Base-by-base conservation (phyloP, 2,329 filamentous ascomycete species). In the Alternaria arborescens region DNA sequence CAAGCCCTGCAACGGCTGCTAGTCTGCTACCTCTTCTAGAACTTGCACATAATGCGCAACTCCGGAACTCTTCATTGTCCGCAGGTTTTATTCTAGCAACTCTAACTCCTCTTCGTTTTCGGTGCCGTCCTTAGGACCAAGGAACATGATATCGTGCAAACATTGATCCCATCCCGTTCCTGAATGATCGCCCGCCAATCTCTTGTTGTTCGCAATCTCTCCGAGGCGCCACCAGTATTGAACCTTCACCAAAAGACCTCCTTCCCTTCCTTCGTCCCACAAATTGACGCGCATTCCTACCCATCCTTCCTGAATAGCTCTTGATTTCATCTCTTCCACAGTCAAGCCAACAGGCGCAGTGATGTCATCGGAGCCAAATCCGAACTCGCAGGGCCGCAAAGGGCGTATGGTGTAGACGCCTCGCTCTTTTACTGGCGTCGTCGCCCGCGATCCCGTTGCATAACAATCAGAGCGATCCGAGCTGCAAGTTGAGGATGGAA, bases 211-310 rank as follows among this genome's bases (percentile, higher is more conserved):
- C 14, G 48, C 5, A 20, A 60, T 26, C 16, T 44, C 22, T 54
- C 66, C 55, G 6, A 46, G 40, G 34, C 63, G 63, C 62, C 63
- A 68, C 60, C 60, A 65, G 42, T 67, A 67, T 52, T 68, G 60
- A 11, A 66, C 62, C 41, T 66, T 64, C 8, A 62, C 55, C 10
- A 63, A 51, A n/a, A 65, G n/a, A 5, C 54, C 44, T 20, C 26
- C 51, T 38, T 56, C 32, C 3, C 3, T 38, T 28, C 56, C 54
- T 41, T 61, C 52, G 18, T 54, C 46, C 60, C 62, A 67, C 34
- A 65, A 51, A 28, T 62, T 60, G 20, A 67, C 65, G 3, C 60
- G 62, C 62, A 67, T 63, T 11, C 62, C 62, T 7, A 65, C 40
- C 62, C 62, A 67, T 8, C 40, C 12, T 47, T 63, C 60, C 10